These are phyloP conservation scores for Pseudopyricularia javanii DNA, from an alignment of 2,329 filamentous ascomycete genomes.

Conservation along the genomic window DNA sequence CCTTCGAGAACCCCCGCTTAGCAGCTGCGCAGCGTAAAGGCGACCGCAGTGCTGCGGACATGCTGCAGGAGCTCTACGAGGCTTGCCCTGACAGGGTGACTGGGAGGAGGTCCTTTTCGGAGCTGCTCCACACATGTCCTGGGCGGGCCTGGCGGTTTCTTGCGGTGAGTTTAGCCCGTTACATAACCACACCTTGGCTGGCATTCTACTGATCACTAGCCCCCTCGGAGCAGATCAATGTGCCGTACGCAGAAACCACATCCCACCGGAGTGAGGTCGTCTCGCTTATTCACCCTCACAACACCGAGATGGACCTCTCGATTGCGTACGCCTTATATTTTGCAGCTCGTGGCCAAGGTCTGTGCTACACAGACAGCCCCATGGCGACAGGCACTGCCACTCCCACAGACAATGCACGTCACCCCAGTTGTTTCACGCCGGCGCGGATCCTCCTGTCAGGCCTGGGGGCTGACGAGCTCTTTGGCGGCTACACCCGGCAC, in stretches of 20 bases:
- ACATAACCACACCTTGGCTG: neutral
- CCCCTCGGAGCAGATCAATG: conserved; percentile 44
- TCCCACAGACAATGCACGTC: neutral
- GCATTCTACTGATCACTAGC: neutral
- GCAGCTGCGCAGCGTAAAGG: conserved; percentile 38
- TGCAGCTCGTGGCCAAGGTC: conserved; percentile 62
- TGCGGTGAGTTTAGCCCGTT: conserved; percentile 33
- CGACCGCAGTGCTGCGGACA: conserved; percentile 7
- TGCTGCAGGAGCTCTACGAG: conserved; percentile 47
- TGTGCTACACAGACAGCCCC: conserved; percentile 19
- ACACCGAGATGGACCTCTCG: conserved; percentile 97
- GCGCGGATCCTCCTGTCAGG: conserved; percentile 83
- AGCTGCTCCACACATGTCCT: conserved; percentile 59
- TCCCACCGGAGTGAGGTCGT: conserved; percentile 59
- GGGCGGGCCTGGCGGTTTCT: conserved; percentile 72
- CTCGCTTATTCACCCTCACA: conserved; percentile 77
- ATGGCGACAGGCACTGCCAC: conserved; percentile 2
- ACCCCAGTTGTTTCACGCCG: conserved; percentile 33
- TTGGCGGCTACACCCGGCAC: conserved; percentile 85
- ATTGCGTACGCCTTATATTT: conserved; percentile 94
- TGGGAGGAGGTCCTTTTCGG: conserved; percentile 66
- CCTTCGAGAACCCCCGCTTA: conserved; percentile 84
- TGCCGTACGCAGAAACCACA: conserved; percentile 66
- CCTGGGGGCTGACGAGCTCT: conserved; percentile 89
- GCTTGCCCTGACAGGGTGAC: conserved; percentile 84